Base-by-base conservation (phyloP, 306 rosid genomes). In the Albizia julibrissin region DNA sequence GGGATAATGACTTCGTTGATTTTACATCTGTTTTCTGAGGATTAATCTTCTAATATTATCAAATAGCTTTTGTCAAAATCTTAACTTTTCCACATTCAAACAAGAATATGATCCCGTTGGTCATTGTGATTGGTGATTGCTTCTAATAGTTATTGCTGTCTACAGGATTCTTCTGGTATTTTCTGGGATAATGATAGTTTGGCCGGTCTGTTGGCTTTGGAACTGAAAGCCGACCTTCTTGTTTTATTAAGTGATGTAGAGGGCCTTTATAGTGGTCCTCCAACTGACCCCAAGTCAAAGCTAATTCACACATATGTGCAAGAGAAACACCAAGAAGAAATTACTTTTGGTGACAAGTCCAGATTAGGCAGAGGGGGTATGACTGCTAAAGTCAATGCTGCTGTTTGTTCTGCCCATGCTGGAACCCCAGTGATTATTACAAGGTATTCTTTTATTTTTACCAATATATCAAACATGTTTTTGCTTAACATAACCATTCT, bases 181-280 rank as follows among this genome's bases (percentile, higher is more conserved):
- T 95, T 95, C 78, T 95, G 98, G 99, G 99, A 95, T 86, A 95
- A 95, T 78, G 99, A 95, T 77, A 93, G 99, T 81, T 92, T 95
- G 91, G 98, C 99, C 7, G 89, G 96, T 82, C 87, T 93, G 66
- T 85, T 95, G 83, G 98, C 99, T 67, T 79, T 85, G 71, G 98
- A 95, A 84, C 92, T 93, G 66, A 93, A 95, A 75, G 99, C 97
- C 71, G 99, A 95, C 74, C 98, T 95, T 70, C 92, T 95, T 58
- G 96, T 95, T 86, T 72, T 95, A 64, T 81, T 95, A 84, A 95
- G 98, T 84, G 99, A 95, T 88, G 99, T 95, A 37, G 99, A 95
- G 82, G 99, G 99, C 64, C 94, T 95, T 39, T 95, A 95, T 46
- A 89, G 82, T 81, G 98, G 98, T 82, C 99, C 99, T 85, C 99